A percentile compares a stretch with the other conserved stretches of the same genome.
phyloP scores from a whole-genome alignment of 768 basidiomycete species.

The Pilatotrama ljubarskyi region DNA sequence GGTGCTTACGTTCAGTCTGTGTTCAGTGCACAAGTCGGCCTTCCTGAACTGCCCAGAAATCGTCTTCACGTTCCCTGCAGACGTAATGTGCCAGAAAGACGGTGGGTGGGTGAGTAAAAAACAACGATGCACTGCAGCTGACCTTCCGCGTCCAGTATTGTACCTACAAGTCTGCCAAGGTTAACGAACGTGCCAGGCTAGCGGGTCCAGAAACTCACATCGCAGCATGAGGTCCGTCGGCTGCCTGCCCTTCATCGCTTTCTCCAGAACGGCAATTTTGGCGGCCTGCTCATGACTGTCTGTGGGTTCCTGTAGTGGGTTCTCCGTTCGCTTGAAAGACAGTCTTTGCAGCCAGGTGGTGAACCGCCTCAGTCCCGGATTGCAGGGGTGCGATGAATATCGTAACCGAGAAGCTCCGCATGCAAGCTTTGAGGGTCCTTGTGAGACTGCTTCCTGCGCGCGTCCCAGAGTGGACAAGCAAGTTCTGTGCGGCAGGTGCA shows the following conservation, averaged over 20 bases:
- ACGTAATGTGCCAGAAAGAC: constrained; percentile 23
- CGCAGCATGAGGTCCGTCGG: constrained; percentile 89
- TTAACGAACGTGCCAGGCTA: constrained; percentile 22
- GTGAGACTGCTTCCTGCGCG: neutral
- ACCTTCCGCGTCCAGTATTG: constrained; percentile 85
- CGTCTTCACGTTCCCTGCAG: constrained; percentile 77
- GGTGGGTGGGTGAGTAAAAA: neutral
- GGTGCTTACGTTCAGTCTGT: constrained; percentile 80
- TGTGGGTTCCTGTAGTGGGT: constrained; percentile 21
- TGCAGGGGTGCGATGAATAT: neutral
- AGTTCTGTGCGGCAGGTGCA: constrained; percentile 18
- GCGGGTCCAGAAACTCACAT: constrained; percentile 56
- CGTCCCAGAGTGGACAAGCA: constrained; percentile 6
- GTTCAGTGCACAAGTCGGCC: constrained; percentile 84
- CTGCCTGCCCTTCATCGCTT: constrained; percentile 83
- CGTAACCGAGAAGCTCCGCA: neutral
- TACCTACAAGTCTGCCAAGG: constrained; percentile 52
- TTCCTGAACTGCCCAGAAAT: constrained; percentile 90
- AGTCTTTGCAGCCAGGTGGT: constrained; percentile 34
- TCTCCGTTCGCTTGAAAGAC: constrained; percentile 17
- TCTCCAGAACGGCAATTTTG: constrained; percentile 75
- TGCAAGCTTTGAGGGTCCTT: neutral
- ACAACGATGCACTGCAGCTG: constrained; percentile 23
- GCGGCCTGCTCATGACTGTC: constrained; percentile 64
- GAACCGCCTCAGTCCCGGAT: constrained; percentile 3